Evolutionary conservation across 2,329 filamentous ascomycete species (phyloP), one percentile per base, ranked within the genome.

Genomic region (Rhinocladiella mackenziei): DNA sequence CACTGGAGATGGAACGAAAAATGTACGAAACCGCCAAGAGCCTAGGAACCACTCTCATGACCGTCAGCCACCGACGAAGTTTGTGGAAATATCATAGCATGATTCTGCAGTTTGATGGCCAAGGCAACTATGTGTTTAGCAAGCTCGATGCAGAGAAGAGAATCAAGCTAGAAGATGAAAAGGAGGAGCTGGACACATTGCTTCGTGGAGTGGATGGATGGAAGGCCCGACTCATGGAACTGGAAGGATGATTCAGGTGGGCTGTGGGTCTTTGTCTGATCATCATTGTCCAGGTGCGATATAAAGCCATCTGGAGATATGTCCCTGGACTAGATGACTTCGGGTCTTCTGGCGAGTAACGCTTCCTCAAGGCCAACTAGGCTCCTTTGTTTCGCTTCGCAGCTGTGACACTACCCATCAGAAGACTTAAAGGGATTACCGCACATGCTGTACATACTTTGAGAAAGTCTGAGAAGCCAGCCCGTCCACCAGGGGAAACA

Each of bases 21-120:
- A 97, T 98, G 89, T 98, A 98, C 65, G 91, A 96, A 58, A 89
- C 88, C 43, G 92, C 92, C 38, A 97, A 98, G 74, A 75, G 78
- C 13, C 69, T 96, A 13, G 89, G 87, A 3, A 92, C 96, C 58
- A 97, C 92, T 0, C 76, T 98, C 52, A 96, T 98, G 87, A 98
- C 92, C 0, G 92, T 98, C 17, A 89, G 83, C 54, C 92, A 98
- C 65, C 75, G 92, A 6, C 74, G 89, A 51, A 94, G 87, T 68
- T 67, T 98, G 57, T 98, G 92, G 92, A 89, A 92, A 65, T 97
- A 98, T 65, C 92, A 98, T 65, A 84, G 81, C 56, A 84, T 84
- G 66, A 97, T 98, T 49, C 66, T 98, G 61, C 92, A 98, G 66
- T 98, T 98, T 63, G 91, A 97, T 65, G 92, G 92, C 0, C 87